These are phyloP conservation scores for Gomphus sp. DNA, from an alignment of 1,284 basidiomycete genomes.

Conservation along the genomic window DNA sequence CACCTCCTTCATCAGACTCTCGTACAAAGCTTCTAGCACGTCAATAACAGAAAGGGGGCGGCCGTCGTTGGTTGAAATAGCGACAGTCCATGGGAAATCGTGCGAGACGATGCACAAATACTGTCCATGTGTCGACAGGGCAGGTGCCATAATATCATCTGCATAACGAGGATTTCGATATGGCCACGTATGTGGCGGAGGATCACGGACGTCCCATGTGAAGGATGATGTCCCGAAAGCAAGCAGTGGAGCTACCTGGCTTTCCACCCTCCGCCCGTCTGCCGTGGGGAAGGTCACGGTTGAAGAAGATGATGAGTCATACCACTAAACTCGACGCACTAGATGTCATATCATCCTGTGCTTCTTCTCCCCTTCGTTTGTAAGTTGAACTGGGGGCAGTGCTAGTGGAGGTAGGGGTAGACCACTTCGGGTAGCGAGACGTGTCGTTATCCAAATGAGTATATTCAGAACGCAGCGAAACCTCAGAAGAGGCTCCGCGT, in stretches of 20 bases:
- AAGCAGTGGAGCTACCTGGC: background rate
- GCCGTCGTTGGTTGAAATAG: conserved; percentile 10
- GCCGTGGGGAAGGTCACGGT: background rate
- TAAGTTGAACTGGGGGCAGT: background rate
- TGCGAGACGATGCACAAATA: conserved; percentile 13
- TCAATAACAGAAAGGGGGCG: conserved; percentile 14
- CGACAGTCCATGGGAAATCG: conserved; percentile 15
- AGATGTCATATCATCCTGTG: background rate
- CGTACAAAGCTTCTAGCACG: conserved; percentile 14
- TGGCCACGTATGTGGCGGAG: conserved; percentile 7
- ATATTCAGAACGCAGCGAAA: conserved; percentile 9
- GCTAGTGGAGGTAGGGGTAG: background rate
- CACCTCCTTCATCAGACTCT: conserved; percentile 11
- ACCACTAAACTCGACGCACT: background rate
- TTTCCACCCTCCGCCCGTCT: background rate
- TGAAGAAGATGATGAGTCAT: background rate
- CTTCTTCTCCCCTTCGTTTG: background rate
- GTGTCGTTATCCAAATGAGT: conserved; percentile 8
- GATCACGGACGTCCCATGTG: conserved; percentile 14
- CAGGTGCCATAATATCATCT: conserved; percentile 13
- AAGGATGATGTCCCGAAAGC: background rate
- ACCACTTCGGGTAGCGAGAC: conserved; percentile 4
- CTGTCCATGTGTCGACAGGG: conserved; percentile 11
- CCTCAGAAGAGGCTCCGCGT: conserved; percentile 4
- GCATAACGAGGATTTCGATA: conserved; percentile 3